Percentiles rank a stretch among this genome's conserved stretches.
Evolutionary conservation across 78 protist genomes (phyloP).

Genomic region (Dictyostelium purpureum): DNA sequence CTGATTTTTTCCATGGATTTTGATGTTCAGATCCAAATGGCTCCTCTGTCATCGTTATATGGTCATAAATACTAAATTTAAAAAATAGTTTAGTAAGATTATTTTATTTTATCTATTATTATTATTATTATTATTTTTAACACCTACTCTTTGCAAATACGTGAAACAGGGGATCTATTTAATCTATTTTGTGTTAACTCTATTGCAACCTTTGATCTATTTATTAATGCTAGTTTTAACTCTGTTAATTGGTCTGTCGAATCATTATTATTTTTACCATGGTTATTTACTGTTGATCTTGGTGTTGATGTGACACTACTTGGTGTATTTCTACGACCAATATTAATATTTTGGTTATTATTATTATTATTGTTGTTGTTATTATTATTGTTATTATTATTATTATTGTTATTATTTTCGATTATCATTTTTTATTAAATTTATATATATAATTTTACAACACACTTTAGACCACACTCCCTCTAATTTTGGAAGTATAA

Average conservation of each 20-base stretch:
- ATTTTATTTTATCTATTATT: not conserved
- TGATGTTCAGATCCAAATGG: conserved; percentile 24
- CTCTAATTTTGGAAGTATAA: no score
- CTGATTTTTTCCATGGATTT: conserved; percentile 54
- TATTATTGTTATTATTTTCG: no score
- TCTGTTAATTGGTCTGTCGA: not conserved
- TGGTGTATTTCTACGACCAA: not conserved
- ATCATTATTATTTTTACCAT: not conserved
- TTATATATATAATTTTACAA: no score
- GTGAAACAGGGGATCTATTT: conserved; percentile 25
- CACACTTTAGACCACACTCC: no score
- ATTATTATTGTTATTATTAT: not conserved
- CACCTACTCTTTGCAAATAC: conserved; percentile 30
- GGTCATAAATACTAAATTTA: conserved; percentile 18
- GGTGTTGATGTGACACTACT: not conserved
- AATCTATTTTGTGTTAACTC: not conserved
- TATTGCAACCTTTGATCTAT: conserved; percentile 6
- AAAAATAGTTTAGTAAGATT: not conserved
- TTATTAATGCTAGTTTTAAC: conserved; percentile 15
- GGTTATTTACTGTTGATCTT: not conserved
- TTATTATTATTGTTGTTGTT: not conserved
- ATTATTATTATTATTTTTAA: not conserved
- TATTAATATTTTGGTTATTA: not conserved
- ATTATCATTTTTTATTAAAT: not conserved
- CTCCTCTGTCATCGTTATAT: conserved; percentile 10